phyloP scores from a whole-genome alignment of 352 stramenopile genomes.

The Phytophthora quininea region DNA sequence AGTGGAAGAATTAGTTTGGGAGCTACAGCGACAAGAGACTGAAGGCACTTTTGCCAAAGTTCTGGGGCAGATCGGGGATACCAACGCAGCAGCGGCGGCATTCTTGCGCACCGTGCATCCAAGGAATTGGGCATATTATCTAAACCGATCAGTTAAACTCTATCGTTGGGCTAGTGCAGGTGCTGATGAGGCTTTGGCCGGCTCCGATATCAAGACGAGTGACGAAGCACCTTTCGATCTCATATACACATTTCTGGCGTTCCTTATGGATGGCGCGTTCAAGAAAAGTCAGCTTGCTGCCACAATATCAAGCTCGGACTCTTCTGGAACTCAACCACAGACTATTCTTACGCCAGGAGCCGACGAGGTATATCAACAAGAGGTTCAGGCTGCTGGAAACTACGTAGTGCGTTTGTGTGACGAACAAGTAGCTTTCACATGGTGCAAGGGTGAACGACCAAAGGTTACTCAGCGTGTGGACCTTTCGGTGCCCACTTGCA shows the following conservation, averaged over 20 bases:
- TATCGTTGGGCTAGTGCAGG: constrained; percentile 77
- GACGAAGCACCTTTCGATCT: constrained; percentile 84
- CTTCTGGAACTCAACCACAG: constrained; percentile 15
- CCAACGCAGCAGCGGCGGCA: constrained; percentile 56
- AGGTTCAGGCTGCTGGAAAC: constrained; percentile 59
- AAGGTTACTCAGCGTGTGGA: constrained; percentile 79
- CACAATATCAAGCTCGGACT: constrained; percentile 52
- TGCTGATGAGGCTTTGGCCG: constrained; percentile 57
- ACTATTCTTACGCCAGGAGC: constrained; percentile 64
- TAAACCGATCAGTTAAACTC: constrained; percentile 62
- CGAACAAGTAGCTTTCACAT: constrained; percentile 74
- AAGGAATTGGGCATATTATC: constrained; percentile 71
- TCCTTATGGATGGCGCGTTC: constrained; percentile 78
- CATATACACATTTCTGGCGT: constrained; percentile 79
- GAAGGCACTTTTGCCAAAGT: constrained; percentile 62
- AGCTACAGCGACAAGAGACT: constrained; percentile 60
- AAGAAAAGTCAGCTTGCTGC: constrained; percentile 75
- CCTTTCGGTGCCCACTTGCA: constrained; percentile 61
- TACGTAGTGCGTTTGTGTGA: constrained; percentile 72
- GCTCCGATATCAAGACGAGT: constrained; percentile 62
- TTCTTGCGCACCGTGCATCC: constrained; percentile 69
- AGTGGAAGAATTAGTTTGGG: constrained; percentile 68
- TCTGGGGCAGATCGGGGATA: constrained; percentile 52
- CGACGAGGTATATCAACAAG: constrained; percentile 66
- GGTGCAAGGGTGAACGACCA: constrained; percentile 64